Base-by-base conservation (phyloP, 306 rosid genomes). In the Fragaria vesca region DNA sequence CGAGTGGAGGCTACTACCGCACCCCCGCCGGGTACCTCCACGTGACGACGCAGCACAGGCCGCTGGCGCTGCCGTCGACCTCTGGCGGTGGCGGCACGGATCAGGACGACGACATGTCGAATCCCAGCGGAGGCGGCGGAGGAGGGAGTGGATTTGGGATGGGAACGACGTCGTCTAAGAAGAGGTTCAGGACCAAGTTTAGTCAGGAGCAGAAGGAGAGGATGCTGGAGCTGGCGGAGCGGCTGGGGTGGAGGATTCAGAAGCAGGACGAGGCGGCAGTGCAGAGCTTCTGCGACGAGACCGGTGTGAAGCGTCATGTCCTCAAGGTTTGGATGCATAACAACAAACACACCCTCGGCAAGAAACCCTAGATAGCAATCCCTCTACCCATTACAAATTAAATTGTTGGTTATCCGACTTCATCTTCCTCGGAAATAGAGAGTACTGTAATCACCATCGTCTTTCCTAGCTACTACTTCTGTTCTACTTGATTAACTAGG, bases 271-370 rank as follows among this genome's bases (percentile, higher is more conserved):
- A 95, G 68, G 78, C 77, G 16, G 85, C 76, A 73, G 92, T 95
- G 9, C 95, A 88, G 78, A 89, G 88, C 21, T 95, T 95, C 79
- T 95, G 98, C 38, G 76, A 87, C 71, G 97, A 92, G 15, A 89
- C 91, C 3, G 98, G 98, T 0, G 90, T 95, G 0, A 87, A 86
- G 81, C 97, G 98, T 57, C 95, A 92, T 18, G 98, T 95, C 52
- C 97, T 95, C 54, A 95, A 95, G 88, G 98, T 95, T 60, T 95
- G 98, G 98, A 92, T 95, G 97, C 98, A 95, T 82, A 95, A 95
- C 87, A 95, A 95, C 97, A 95, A 95, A 85, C 97, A 91, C 90
- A 95, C 98, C 52, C 93, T 92, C 16, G 97, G 98, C 85, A 95
- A 95, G 95, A 92, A 95, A 89, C 97, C 98, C 97, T 92, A 75